Base-by-base conservation (phyloP, 2,329 filamentous ascomycete genomes). In the Nemania sp. region DNA sequence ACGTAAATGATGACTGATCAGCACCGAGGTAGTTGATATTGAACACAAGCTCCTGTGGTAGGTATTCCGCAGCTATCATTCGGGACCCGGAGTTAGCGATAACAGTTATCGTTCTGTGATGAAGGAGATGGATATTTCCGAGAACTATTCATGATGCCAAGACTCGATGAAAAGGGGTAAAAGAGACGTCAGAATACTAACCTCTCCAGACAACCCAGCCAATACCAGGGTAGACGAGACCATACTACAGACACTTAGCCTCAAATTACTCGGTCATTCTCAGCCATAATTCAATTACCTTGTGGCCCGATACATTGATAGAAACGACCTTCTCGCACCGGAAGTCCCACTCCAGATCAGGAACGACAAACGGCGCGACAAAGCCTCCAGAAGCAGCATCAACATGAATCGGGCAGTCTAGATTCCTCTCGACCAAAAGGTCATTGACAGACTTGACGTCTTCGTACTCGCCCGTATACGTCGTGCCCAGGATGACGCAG, bases 11-110 rank as follows among this genome's bases (percentile, higher is more conserved):
- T 1, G 94, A 92, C 80, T 98, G 95, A 78, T 98, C 93, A 11
- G 95, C 94, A 57, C 95, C 95, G 5, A 98, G 91, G 82, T 98
- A 98, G 87, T 98, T 98, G 87, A 98, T 98, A 86, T 97, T 98
- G 88, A 98, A 98, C 75, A 98, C 93, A 24, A 98, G 90, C 77
- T 98, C 94, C 78, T 95, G 87, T 7, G 95, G 95, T 2, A 97
- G 87, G 81, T 86, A 96, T 79, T 96, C 91, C 58, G 93, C 88
- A 45, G 89, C 61, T 67, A 43, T 54, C 10, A 62, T 26, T 59
- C 7, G 6, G 10, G 2, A 11, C 35, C 3, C n/a, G n/a, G n/a
- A n/a, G n/a, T 41, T 8, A 18, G 3, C 6, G 47, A 62, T 24
- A 66, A 53, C 32, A 45, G 15, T 38, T 35, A 10, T 7, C 10